Base-by-base conservation (phyloP, 129 eudicot genomes). In the Ambrosia artemisiifolia region DNA sequence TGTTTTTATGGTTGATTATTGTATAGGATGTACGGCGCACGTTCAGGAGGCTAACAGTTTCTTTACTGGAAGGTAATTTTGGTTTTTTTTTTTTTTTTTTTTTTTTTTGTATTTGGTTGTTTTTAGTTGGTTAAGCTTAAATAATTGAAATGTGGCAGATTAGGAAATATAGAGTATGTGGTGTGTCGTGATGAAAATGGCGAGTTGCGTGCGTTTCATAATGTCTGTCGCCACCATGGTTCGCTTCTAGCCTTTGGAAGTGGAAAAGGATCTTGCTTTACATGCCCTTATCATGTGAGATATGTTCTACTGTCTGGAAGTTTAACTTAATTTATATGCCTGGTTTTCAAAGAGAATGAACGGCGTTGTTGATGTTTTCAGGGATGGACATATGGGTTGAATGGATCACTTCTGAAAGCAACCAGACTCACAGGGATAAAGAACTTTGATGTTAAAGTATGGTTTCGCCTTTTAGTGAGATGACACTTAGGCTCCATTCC, bases 221-320 rank as follows among this genome's bases (percentile, higher is more conserved):
- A 95, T 68, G 99, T 95, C 10, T 95, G 99, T 70, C 97, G 97
- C 73, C 97, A 95, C 73, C 99, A 90, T 83, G 99, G 94, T 14
- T 88, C 97, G 18, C 85, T 90, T 76, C 74, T 95, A 48, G 99
- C 96, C 12, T 84, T 67, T 47, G 97, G 94, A 73, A 84, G 85
- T 47, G 99, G 99, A 74, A 80, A 79, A 46, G 87, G 78, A 49
- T 74, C 94, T 80, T 90, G 97, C 76, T 95, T 95, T 43, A 92
- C 84, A n/a, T 95, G 97, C 76, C 99, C 99, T 28, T 95, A 95
- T 67, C 99, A 95, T 95, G 99, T 95, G 88, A 90, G 97, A 82
- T 81, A 3, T 49, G 65, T 66, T 38, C 28, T 14, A 2, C 38
- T 11, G 50, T 13, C 11, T 28, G 8, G 6, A 14, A 44, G 33